These are phyloP conservation scores for Alternaria brassicicola DNA, from an alignment of 2,329 filamentous ascomycete species.

Conservation along the genomic window DNA sequence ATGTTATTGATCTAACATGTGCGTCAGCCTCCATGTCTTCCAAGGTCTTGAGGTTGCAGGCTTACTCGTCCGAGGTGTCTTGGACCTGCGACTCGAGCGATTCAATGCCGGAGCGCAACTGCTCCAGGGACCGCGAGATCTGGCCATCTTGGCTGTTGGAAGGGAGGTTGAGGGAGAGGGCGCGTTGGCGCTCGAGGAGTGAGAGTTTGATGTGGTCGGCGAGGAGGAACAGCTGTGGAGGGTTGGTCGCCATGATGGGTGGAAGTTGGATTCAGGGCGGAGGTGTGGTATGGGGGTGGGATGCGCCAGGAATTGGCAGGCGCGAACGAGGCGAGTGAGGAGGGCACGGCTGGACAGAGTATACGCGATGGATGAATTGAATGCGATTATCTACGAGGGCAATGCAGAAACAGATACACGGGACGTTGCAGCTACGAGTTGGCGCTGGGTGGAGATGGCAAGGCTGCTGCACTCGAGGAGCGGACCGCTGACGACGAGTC, in stretches of 20 bases:
- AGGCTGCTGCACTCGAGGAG: constrained; percentile 21
- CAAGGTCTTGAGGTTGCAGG: background rate
- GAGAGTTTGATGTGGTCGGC: constrained; percentile 98
- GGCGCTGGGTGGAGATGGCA: constrained; percentile 6
- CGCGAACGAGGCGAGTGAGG: background rate
- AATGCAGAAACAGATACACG: background rate
- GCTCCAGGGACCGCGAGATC: constrained; percentile 86
- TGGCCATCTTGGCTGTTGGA: constrained; percentile 84
- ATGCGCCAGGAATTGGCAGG: constrained; percentile 9
- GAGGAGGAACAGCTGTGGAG: constrained; percentile 83
- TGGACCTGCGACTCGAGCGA: constrained; percentile 69
- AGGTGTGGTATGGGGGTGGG: constrained; percentile 2
- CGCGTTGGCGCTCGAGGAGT: constrained; percentile 87
- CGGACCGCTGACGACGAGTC: constrained; percentile 22
- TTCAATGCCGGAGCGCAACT: constrained; percentile 80
- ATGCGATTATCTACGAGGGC: background rate
- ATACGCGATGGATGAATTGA: background rate
- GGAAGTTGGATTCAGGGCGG: constrained; percentile 7
- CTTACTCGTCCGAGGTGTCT: constrained; percentile 62
- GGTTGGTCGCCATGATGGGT: constrained; percentile 52
- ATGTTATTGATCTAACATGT: constrained; percentile 38
- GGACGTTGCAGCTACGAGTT: constrained; percentile 1
- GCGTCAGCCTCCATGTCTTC: background rate
- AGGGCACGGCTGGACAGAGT: background rate
- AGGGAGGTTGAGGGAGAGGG: constrained; percentile 78